phyloP scores from a whole-genome alignment of 83 land plant genomes.

The Larix sibirica region DNA sequence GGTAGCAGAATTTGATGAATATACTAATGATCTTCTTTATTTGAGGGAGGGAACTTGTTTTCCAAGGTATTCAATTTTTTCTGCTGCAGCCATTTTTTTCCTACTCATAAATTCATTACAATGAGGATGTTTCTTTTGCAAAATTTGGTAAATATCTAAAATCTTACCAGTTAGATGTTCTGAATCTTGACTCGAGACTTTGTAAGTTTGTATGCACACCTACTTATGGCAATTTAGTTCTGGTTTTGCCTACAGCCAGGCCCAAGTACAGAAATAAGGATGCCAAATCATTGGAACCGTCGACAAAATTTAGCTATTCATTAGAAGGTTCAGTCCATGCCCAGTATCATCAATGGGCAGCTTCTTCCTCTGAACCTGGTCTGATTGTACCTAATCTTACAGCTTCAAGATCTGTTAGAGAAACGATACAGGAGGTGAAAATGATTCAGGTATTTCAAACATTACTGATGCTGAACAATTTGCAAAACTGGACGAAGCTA shows the following conservation, averaged over 20 bases:
- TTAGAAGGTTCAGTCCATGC: conserved; percentile 9
- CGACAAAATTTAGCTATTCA: conserved; percentile 21
- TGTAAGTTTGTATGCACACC: conserved; percentile 4
- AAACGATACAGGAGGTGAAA: conserved; percentile 72
- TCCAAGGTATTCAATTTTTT: conserved; percentile 54
- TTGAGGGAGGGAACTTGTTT: conserved; percentile 64
- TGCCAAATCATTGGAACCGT: conserved; percentile 26
- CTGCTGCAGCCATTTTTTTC: background rate
- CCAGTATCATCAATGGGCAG: conserved; percentile 20
- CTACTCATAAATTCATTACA: background rate
- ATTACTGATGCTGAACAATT: background rate
- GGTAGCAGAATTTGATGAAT: conserved; percentile 77
- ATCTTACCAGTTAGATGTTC: background rate
- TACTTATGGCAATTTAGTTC: background rate
- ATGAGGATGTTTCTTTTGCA: background rate
- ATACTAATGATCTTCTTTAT: conserved; percentile 76
- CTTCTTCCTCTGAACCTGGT: conserved; percentile 15
- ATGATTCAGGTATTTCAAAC: conserved; percentile 60
- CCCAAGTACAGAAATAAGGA: conserved; percentile 50
- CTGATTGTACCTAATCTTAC: conserved; percentile 59
- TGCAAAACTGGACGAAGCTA: background rate
- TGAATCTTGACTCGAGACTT: background rate
- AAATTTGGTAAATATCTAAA: background rate
- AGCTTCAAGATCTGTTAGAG: conserved; percentile 60
- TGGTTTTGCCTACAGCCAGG: conserved; percentile 38